phyloP scores from a whole-genome alignment of 176 grass and related monocot species.

The Musa acuminata region DNA sequence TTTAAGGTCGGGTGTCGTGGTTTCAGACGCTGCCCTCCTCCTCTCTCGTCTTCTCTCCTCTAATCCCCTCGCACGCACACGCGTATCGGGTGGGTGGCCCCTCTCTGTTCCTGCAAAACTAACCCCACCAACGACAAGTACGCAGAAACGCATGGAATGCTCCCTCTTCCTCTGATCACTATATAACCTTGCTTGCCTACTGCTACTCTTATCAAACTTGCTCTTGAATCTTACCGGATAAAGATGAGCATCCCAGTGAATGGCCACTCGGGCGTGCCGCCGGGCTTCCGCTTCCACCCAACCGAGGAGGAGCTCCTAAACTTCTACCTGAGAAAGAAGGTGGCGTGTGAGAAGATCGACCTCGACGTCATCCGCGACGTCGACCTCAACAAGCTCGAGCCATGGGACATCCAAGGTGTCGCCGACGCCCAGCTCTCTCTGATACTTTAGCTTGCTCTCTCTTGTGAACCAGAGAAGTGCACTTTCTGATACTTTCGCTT shows the following conservation, averaged over 20 bases:
- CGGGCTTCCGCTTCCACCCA: slow-evolving; percentile 94
- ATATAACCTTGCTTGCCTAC: slow-evolving; percentile 1
- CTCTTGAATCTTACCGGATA: neutral
- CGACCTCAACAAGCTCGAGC: slow-evolving; percentile 97
- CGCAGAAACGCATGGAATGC: neutral
- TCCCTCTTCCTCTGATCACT: slow-evolving; percentile 15
- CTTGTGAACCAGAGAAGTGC: too few species aligned
- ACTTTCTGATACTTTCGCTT: too few species aligned
- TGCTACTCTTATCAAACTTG: neutral
- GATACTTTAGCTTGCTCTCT: too few species aligned
- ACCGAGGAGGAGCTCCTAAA: slow-evolving; percentile 96
- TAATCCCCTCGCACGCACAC: neutral
- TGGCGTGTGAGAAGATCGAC: slow-evolving; percentile 77
- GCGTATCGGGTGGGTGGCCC: slow-evolving; percentile 42
- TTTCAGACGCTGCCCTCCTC: neutral
- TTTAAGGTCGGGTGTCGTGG: slow-evolving; percentile 41
- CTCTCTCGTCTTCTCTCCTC: neutral
- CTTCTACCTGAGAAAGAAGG: slow-evolving; percentile 92
- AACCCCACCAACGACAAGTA: slow-evolving; percentile 34
- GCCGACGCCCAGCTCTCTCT: too few species aligned
- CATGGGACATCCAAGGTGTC: slow-evolving; percentile 99
- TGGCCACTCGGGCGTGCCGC: slow-evolving; percentile 85
- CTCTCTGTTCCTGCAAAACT: slow-evolving; percentile 44
- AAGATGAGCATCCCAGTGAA: slow-evolving; percentile 87
- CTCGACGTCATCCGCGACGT: slow-evolving; percentile 87